Evolutionary conservation across 1,284 basidiomycete genomes (phyloP).

Genomic region (Cyathus olla): DNA sequence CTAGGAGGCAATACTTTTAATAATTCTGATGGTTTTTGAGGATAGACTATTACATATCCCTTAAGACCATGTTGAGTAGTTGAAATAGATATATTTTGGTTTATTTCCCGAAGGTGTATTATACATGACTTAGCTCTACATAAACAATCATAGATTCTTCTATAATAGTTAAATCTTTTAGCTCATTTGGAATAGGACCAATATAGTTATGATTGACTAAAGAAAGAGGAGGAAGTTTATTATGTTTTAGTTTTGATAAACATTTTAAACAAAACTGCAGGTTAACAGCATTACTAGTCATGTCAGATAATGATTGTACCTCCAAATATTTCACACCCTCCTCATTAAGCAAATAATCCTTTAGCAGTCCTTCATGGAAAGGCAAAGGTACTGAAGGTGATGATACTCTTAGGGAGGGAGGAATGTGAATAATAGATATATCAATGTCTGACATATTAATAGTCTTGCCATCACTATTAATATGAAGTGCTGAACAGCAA

Average conservation of each 20-base stretch:
- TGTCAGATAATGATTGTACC: too few relatives aligned
- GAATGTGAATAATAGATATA: too few relatives aligned
- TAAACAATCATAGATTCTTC: constrained; percentile 42
- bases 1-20: constrained; percentile 39
- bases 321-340: too few relatives aligned
- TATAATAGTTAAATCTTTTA: constrained; percentile 27
- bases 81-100: constrained; percentile 5
- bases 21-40: constrained; percentile 37
- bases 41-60: constrained; percentile 49
- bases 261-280: too few relatives aligned
- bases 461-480: too few relatives aligned
- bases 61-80: constrained; percentile 36
- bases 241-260: not conserved
- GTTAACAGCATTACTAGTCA: too few relatives aligned
- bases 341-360: too few relatives aligned
- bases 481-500: too few relatives aligned
- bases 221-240: not conserved
- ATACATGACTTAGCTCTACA: constrained; percentile 36
- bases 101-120: constrained; percentile 26
- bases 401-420: too few relatives aligned
- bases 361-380: too few relatives aligned
- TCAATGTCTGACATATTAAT: too few relatives aligned
- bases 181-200: constrained; percentile 30
- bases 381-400: too few relatives aligned
- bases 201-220: constrained; percentile 16